Percentiles rank a stretch among this genome's conserved stretches.
Conservation (phyloP, 2,329 filamentous ascomycete species). For the Colletotrichum cordylinicola region DNA sequence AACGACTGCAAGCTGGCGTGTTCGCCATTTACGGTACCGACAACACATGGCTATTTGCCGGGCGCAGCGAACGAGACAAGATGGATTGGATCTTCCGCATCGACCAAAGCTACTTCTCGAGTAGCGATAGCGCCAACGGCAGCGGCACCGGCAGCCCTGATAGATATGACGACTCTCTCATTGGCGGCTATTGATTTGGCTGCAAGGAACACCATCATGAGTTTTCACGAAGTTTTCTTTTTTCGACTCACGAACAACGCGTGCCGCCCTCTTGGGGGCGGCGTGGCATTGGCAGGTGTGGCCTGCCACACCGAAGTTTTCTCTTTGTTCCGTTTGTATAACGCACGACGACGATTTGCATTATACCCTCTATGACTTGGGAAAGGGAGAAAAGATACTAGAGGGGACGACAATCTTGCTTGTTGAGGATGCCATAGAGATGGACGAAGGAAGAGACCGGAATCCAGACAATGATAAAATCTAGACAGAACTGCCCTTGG, state of each 20-base stretch:
- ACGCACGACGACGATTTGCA: conserved; percentile 19
- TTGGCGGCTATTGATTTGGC: conserved; percentile 7
- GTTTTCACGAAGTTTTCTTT: background rate
- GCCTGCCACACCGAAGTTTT: conserved; percentile 7
- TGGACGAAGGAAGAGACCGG: background rate
- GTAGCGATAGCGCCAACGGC: conserved; percentile 44
- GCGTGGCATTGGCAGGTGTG: background rate
- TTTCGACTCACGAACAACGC: conserved; percentile 1
- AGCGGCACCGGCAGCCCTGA: conserved; percentile 44
- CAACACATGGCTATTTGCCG: conserved; percentile 95
- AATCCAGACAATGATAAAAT: conserved; percentile 1
- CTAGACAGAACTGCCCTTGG: conserved; percentile 16
- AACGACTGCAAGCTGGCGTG: conserved; percentile 72
- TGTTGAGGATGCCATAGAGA: background rate
- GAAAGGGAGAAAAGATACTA: background rate
- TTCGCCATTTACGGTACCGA: conserved; percentile 95
- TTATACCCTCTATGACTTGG: conserved; percentile 22
- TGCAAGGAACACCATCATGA: background rate
- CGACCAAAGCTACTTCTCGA: conserved; percentile 75
- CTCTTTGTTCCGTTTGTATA: conserved; percentile 21
- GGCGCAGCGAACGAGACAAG: conserved; percentile 88
- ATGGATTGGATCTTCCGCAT: conserved; percentile 97
- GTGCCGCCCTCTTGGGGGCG: background rate
- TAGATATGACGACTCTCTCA: conserved; percentile 18
- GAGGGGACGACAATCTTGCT: background rate